Evolutionary conservation across 352 stramenopile species (phyloP).

Genomic region (Phytophthora sp.): DNA sequence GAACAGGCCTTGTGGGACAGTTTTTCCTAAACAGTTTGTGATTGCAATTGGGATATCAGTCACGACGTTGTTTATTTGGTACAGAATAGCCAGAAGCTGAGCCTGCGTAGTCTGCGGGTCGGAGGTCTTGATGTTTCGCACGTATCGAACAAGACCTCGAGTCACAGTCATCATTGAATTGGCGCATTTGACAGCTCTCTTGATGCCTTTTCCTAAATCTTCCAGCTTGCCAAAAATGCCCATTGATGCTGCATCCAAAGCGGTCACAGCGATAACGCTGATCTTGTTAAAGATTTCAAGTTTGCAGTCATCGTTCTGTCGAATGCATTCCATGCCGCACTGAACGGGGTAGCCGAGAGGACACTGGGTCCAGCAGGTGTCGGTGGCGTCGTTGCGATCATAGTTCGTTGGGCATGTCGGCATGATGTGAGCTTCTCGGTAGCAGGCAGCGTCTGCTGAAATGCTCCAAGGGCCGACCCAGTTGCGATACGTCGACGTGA

Average conservation of each 20-base stretch:
- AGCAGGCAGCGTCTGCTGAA: conserved; percentile 16
- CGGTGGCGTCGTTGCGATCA: conserved; percentile 41
- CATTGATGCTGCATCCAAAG: conserved; percentile 32
- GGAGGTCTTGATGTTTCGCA: conserved; percentile 15
- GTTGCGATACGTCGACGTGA: conserved; percentile 23
- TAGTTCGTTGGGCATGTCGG: conserved; percentile 38
- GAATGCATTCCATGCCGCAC: conserved; percentile 53
- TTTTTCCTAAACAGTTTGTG: conserved; percentile 6
- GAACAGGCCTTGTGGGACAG: background rate
- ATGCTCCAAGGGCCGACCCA: conserved; percentile 41
- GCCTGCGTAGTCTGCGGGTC: conserved; percentile 11
- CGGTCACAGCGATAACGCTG: conserved; percentile 32
- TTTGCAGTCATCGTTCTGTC: conserved; percentile 43
- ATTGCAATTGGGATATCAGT: conserved; percentile 19
- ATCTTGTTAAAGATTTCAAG: conserved; percentile 47
- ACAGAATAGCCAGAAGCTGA: conserved; percentile 15
- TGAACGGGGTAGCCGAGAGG: conserved; percentile 53
- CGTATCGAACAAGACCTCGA: conserved; percentile 20
- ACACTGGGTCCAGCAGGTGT: conserved; percentile 58
- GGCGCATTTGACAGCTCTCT: conserved; percentile 8
- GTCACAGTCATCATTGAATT: conserved; percentile 18
- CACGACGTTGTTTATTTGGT: conserved; percentile 17
- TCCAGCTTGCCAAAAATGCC: conserved; percentile 44
- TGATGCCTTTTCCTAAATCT: conserved; percentile 10
- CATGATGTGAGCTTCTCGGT: conserved; percentile 35